Percentiles rank a stretch among this genome's conserved stretches.
Evolutionary conservation across 2,329 filamentous ascomycete species (phyloP).

Genomic region (Mollisia scopiformis): DNA sequence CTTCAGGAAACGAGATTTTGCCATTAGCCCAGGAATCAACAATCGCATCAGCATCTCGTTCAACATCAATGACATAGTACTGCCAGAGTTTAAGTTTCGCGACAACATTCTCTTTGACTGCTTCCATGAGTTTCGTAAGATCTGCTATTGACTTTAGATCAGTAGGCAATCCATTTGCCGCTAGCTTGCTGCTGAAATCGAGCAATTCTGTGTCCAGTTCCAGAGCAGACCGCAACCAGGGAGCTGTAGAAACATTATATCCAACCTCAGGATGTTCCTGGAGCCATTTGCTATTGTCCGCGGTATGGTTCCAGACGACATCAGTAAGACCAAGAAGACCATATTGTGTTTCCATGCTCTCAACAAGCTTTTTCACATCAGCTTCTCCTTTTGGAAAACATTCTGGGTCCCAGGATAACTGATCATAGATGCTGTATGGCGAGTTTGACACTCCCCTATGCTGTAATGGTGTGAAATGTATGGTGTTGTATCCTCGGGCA

Average conservation of each 20-base stretch:
- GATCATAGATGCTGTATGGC: constrained; percentile 95
- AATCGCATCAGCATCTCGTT: constrained; percentile 69
- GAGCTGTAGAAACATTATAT: constrained; percentile 91
- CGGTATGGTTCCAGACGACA: constrained; percentile 97
- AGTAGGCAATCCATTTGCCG: constrained; percentile 73
- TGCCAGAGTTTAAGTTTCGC: constrained; percentile 84
- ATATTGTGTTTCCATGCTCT: constrained; percentile 82
- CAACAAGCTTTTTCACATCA: constrained; percentile 76
- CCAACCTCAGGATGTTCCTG: constrained; percentile 93
- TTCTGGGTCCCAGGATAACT: constrained; percentile 80
- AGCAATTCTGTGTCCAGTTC: constrained; percentile 79
- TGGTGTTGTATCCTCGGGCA: constrained; percentile 95
- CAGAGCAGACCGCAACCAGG: constrained; percentile 72
- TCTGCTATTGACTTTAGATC: constrained; percentile 73
- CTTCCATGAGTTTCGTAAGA: constrained; percentile 79
- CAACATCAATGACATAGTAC: constrained; percentile 84
- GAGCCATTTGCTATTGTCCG: constrained; percentile 93
- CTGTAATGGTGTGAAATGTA: constrained; percentile 96
- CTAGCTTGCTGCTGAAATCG: constrained; percentile 63
- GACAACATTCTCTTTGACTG: constrained; percentile 80
- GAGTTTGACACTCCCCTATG: constrained; percentile 89
- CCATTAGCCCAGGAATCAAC: constrained; percentile 73
- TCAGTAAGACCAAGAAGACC: constrained; percentile 89
- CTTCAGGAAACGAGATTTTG: constrained; percentile 56
- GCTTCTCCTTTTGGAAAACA: constrained; percentile 85